A percentile compares a stretch with the other conserved stretches of the same genome.
phyloP scores from a whole-genome alignment of 2,329 filamentous ascomycete species.

The Alternaria metachromatica region DNA sequence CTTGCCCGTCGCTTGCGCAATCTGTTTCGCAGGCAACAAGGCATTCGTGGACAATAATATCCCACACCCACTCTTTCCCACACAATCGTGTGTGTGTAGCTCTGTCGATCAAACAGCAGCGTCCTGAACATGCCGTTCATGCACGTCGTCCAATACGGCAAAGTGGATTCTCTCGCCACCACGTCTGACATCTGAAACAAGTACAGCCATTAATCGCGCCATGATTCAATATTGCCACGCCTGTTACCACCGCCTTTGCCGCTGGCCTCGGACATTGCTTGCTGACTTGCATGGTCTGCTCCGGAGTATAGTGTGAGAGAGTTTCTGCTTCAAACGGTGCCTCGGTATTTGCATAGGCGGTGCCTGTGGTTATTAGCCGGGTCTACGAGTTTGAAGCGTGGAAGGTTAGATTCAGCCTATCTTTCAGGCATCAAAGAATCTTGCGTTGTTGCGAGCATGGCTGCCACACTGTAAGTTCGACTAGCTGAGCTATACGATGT shows the following conservation, averaged over 20 bases:
- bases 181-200: constrained; percentile 12
- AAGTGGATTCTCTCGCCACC: constrained; percentile 6
- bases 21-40: constrained; percentile 10
- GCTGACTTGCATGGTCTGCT: constrained; percentile 1
- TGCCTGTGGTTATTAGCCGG: constrained; percentile 5
- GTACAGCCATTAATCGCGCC: background rate
- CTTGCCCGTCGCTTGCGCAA: constrained; percentile 9
- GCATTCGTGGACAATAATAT: constrained; percentile 10
- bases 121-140: constrained; percentile 14
- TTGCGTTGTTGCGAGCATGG: background rate
- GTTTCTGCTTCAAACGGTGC: background rate
- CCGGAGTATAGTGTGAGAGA: background rate
- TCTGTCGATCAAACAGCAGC: constrained; percentile 12
- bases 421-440: constrained; percentile 1
- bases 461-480: constrained; percentile 4
- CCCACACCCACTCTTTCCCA: constrained; percentile 4
- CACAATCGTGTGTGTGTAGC: constrained; percentile 6
- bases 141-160: constrained; percentile 10
- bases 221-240: constrained; percentile 2
- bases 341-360: background rate
- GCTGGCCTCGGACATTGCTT: constrained; percentile 6
- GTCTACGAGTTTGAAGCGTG: background rate
- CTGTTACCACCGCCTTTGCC: background rate
- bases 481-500: background rate
- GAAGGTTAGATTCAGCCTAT: constrained; percentile 3